Percentiles rank a stretch among this genome's conserved stretches.
phyloP scores from a whole-genome alignment of 2,329 filamentous ascomycete species.

The Trichophyton equinum region DNA sequence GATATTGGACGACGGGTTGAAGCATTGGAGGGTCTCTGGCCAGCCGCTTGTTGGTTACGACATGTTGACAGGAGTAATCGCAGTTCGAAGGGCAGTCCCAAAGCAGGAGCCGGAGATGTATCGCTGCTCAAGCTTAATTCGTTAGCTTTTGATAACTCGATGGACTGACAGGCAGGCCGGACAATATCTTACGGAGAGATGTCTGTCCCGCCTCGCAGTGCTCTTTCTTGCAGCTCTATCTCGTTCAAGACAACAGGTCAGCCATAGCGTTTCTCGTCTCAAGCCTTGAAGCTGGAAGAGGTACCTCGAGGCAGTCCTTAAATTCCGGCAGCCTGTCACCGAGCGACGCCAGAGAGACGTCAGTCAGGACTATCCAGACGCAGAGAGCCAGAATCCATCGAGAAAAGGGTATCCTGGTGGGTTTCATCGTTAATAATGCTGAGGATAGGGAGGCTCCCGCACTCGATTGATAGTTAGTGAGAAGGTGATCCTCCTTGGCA shows the following conservation, averaged over 20 bases:
- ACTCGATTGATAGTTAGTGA: neutral
- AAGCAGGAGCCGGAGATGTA: constrained; percentile 73
- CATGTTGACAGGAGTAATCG: constrained; percentile 95
- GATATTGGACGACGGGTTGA: constrained; percentile 70
- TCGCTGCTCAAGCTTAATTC: constrained; percentile 40
- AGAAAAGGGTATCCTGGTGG: constrained; percentile 3
- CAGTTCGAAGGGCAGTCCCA: constrained; percentile 92
- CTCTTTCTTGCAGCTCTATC: constrained; percentile 62
- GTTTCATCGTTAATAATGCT: constrained; percentile 11
- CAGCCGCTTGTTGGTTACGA: constrained; percentile 63
- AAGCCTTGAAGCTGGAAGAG: neutral
- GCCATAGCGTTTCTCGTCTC: neutral
- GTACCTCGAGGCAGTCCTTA: constrained; percentile 67
- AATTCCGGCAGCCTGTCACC: constrained; percentile 86
- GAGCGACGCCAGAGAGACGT: constrained; percentile 50
- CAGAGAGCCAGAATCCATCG: constrained; percentile 22
- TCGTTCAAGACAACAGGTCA: neutral
- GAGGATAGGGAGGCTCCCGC: neutral
- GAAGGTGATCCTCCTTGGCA: neutral
- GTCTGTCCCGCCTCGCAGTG: constrained; percentile 62
- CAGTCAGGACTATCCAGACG: constrained; percentile 24
- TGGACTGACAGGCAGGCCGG: neutral
- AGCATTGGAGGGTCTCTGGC: constrained; percentile 51
- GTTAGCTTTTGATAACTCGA: neutral
- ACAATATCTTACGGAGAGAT: constrained; percentile 52